Evolutionary conservation across 2,329 filamentous ascomycete species (phyloP).

Genomic region (Neocucurbitaria cava): DNA sequence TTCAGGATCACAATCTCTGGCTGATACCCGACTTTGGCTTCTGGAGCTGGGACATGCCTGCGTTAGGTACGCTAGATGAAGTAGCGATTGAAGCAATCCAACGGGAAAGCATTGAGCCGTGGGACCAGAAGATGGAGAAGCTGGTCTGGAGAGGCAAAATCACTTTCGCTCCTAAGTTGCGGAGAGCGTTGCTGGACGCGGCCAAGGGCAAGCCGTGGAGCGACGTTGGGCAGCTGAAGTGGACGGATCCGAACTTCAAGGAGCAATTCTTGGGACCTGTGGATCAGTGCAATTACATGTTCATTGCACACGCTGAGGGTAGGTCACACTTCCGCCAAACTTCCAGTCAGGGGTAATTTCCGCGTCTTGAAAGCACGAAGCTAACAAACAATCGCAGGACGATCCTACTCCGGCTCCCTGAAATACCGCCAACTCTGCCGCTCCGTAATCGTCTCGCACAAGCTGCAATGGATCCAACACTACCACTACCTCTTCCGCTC

Average conservation of each 20-base stretch:
- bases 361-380: not conserved
- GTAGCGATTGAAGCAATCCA: slow-evolving; percentile 34
- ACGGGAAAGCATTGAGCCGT: slow-evolving; percentile 37
- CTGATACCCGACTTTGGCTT: slow-evolving; percentile 46
- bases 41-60: slow-evolving; percentile 45
- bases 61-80: slow-evolving; percentile 38
- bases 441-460: slow-evolving; percentile 44
- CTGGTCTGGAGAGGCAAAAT: slow-evolving; percentile 44
- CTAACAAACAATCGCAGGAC: slow-evolving; percentile 33
- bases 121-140: slow-evolving; percentile 43
- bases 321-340: slow-evolving; percentile 53
- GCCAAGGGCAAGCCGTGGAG: slow-evolving; percentile 41
- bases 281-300: slow-evolving; percentile 63
- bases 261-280: slow-evolving; percentile 57
- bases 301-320: slow-evolving; percentile 62
- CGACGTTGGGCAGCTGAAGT: slow-evolving; percentile 41
- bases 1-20: slow-evolving; percentile 42
- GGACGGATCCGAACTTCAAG: slow-evolving; percentile 39
- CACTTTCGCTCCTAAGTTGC: slow-evolving; percentile 39
- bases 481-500: slow-evolving; percentile 42
- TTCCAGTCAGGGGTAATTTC: slow-evolving; percentile 54
- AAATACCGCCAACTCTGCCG: slow-evolving; percentile 62
- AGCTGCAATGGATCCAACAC: slow-evolving; percentile 45
- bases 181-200: slow-evolving; percentile 37
- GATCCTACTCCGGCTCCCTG: slow-evolving; percentile 59